Conservation (phyloP, 352 stramenopile species). For the Phytophthora sp. region DNA sequence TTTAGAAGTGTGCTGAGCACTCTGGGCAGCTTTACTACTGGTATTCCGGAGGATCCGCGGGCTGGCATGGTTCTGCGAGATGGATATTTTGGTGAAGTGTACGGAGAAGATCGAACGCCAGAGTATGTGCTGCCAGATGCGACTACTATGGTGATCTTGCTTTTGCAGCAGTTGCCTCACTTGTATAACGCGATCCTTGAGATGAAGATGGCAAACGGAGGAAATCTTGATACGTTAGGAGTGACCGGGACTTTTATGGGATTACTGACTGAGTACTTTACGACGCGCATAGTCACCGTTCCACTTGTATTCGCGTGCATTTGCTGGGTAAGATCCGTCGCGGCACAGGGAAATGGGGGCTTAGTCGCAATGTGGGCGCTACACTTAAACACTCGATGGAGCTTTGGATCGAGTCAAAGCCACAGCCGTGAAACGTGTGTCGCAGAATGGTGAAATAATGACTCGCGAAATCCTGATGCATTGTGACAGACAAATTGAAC, state of each 20-base stretch:
- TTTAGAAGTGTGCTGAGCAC: constrained; percentile 9
- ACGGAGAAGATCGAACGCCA: constrained; percentile 14
- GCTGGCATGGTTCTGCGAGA: background rate
- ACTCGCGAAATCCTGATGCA: too few relatives aligned
- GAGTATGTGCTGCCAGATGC: constrained; percentile 18
- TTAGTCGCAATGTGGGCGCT: constrained; percentile 14
- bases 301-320: constrained; percentile 27
- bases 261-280: too few relatives aligned
- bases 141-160: constrained; percentile 8
- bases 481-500: too few relatives aligned
- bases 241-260: too few relatives aligned
- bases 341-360: constrained; percentile 15
- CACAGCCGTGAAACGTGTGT: constrained; percentile 11
- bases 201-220: background rate
- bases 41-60: background rate
- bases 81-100: constrained; percentile 18
- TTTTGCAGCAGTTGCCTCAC: constrained; percentile 24
- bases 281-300: constrained; percentile 12
- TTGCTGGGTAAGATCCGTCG: constrained; percentile 34
- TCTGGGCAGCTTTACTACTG: constrained; percentile 16
- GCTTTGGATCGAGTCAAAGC: constrained; percentile 7
- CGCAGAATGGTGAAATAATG: background rate
- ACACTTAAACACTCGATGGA: constrained; percentile 22
- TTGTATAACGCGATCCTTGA: constrained; percentile 19
- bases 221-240: too few relatives aligned